Conservation (phyloP, 2,329 filamentous ascomycete genomes). For the Nemania serpens region DNA sequence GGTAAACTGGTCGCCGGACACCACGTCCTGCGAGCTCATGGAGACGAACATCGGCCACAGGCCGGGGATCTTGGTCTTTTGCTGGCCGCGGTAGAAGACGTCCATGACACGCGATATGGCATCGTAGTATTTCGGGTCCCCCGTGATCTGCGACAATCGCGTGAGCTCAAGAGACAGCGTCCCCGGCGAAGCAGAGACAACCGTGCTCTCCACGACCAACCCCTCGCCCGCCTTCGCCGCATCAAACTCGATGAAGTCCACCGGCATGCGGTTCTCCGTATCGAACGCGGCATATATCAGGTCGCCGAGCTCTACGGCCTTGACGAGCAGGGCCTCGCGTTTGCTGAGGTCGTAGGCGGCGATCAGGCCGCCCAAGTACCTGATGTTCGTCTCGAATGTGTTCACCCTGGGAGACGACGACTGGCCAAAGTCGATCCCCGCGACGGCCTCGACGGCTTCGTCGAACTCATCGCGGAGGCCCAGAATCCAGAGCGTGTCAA, state of each 20-base stretch:
- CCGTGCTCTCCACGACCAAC: slow-evolving; percentile 41
- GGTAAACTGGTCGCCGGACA: slow-evolving; percentile 41
- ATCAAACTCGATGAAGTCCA: slow-evolving; percentile 53
- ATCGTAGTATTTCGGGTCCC: slow-evolving; percentile 74
- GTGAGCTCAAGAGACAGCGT: slow-evolving; percentile 76
- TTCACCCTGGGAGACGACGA: slow-evolving; percentile 44
- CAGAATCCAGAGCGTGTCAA: slow-evolving; percentile 58
- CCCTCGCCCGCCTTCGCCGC: slow-evolving; percentile 45
- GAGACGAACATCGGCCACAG: slow-evolving; percentile 73
- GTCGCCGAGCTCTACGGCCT: slow-evolving; percentile 52
- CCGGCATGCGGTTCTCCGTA: slow-evolving; percentile 51
- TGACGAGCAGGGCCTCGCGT: slow-evolving; percentile 46
- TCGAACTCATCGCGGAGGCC: slow-evolving; percentile 54
- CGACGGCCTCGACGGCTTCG: slow-evolving; percentile 49
- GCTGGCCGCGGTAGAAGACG: slow-evolving; percentile 67
- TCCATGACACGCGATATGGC: slow-evolving; percentile 71
- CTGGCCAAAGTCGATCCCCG: slow-evolving; percentile 53
- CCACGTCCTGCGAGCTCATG: slow-evolving; percentile 56
- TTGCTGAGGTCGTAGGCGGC: slow-evolving; percentile 47
- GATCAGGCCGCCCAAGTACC: slow-evolving; percentile 50
- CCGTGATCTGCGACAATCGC: slow-evolving; percentile 72
- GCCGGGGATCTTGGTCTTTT: slow-evolving; percentile 68
- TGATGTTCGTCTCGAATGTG: slow-evolving; percentile 52
- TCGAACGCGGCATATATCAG: slow-evolving; percentile 53
- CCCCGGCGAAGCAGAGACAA: slow-evolving; percentile 57